Percentiles rank a stretch among this genome's conserved stretches.
These are phyloP conservation scores for Fusarium sp. DNA, from an alignment of 2,329 filamentous ascomycete species.

Conservation along the genomic window DNA sequence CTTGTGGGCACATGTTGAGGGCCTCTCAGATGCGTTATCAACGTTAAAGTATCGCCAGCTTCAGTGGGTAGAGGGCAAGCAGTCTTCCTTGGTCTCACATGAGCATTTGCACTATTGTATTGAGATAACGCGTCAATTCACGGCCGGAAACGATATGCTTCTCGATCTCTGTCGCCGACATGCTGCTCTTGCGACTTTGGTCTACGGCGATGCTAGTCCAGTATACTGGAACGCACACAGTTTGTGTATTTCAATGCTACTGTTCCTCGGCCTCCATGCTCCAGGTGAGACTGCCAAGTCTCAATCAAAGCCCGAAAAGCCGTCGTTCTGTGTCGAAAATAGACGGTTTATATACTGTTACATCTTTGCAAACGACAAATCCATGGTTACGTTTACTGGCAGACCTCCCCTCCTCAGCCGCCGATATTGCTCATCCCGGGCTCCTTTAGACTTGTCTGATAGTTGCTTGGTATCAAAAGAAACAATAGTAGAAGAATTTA, in stretches of 20 bases:
- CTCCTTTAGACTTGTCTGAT: conserved; percentile 66
- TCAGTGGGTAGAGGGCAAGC: conserved; percentile 7
- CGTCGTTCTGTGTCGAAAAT: conserved; percentile 51
- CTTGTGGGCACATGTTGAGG: conserved; percentile 46
- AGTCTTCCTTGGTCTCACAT: conserved; percentile 1
- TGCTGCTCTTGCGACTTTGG: conserved; percentile 50
- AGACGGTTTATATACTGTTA: conserved; percentile 49
- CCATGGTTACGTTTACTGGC: conserved; percentile 62
- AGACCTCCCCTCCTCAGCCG: conserved; percentile 64
- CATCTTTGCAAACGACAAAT: conserved; percentile 61
- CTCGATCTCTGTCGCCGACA: conserved; percentile 52
- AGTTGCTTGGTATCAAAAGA: conserved; percentile 59
- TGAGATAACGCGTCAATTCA: conserved; percentile 45
- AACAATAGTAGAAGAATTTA: conserved; percentile 30
- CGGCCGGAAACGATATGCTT: conserved; percentile 51
- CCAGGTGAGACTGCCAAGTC: conserved; percentile 24
- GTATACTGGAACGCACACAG: conserved; percentile 54
- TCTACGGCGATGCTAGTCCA: conserved; percentile 54
- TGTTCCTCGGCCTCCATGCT: conserved; percentile 52
- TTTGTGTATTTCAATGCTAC: conserved; percentile 51
- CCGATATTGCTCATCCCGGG: conserved; percentile 63
- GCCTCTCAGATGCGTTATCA: conserved; percentile 26
- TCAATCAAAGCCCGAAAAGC: not conserved
- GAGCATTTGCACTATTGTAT: conserved; percentile 48
- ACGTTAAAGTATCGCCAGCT: conserved; percentile 19